phyloP scores from a whole-genome alignment of 2,329 filamentous ascomycete genomes.

The Meredithiella fracta region DNA sequence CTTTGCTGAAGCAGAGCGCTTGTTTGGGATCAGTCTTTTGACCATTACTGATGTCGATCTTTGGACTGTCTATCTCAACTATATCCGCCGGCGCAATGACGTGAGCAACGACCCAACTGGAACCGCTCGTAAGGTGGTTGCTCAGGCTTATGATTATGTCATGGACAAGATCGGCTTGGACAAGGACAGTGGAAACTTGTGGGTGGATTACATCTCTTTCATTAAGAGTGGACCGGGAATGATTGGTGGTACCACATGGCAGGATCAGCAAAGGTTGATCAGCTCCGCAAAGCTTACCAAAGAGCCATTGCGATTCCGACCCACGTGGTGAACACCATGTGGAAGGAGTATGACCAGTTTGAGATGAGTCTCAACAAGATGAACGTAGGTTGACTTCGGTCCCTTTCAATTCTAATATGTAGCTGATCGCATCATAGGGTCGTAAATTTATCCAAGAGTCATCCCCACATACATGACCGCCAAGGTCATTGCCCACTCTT shows the following conservation, averaged over 20 bases:
- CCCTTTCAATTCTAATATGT: background rate
- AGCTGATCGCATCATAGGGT: constrained; percentile 37
- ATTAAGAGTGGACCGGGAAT: constrained; percentile 75
- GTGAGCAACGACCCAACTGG: constrained; percentile 61
- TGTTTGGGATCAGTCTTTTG: constrained; percentile 68
- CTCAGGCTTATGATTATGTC: constrained; percentile 81
- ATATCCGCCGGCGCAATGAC: constrained; percentile 82
- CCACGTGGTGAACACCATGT: constrained; percentile 63
- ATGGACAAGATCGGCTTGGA: constrained; percentile 81
- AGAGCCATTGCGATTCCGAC: constrained; percentile 78
- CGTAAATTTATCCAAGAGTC: constrained; percentile 89
- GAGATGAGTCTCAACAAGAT: constrained; percentile 88
- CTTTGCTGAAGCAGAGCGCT: constrained; percentile 59
- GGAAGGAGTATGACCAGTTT: constrained; percentile 97
- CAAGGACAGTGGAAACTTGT: constrained; percentile 74
- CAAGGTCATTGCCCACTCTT: constrained; percentile 69
- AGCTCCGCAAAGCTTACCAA: constrained; percentile 81
- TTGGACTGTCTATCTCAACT: constrained; percentile 89
- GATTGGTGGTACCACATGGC: constrained; percentile 76
- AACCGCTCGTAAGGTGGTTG: constrained; percentile 61
- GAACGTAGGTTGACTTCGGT: constrained; percentile 40
- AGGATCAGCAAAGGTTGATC: constrained; percentile 98
- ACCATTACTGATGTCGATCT: constrained; percentile 68
- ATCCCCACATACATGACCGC: constrained; percentile 92
- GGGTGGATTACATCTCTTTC: constrained; percentile 91